Percentiles rank a stretch among this genome's conserved stretches.
Conservation (phyloP, 1,284 basidiomycete species). For the Psilocybe mexicana region DNA sequence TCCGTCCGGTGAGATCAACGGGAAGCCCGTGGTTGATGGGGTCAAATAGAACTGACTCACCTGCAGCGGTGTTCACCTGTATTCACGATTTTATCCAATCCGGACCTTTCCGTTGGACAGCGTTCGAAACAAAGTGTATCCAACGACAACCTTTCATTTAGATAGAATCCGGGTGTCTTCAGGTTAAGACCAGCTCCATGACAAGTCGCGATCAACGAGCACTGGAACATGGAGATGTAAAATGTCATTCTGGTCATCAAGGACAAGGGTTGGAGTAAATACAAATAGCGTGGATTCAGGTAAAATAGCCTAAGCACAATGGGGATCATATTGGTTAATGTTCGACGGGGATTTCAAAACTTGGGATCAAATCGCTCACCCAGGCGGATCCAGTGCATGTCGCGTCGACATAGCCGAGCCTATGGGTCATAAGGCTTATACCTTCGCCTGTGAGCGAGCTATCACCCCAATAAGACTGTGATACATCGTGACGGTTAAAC, state of each 20-base stretch:
- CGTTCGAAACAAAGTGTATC: not conserved
- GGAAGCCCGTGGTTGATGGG: no score
- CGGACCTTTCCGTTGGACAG: not conserved
- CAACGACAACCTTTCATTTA: not conserved
- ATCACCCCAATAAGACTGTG: no score
- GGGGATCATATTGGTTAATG: not conserved
- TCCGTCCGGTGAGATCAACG: no score
- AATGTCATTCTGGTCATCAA: not conserved
- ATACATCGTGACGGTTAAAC: no score
- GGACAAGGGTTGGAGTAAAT: not conserved
- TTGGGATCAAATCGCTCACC: constrained; percentile 9
- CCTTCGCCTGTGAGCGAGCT: no score
- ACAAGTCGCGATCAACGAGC: not conserved
- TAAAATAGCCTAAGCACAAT: not conserved
- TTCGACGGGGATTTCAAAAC: not conserved
- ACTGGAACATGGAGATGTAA: not conserved
- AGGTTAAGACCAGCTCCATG: not conserved
- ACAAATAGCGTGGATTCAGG: not conserved
- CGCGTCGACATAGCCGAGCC: not conserved
- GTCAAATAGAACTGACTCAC: no score
- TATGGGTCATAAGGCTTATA: not conserved
- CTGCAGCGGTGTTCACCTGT: not conserved
- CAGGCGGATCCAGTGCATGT: not conserved
- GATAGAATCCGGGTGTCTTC: not conserved
- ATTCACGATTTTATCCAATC: not conserved